A percentile compares a stretch with the other conserved stretches of the same genome.
Evolutionary conservation across 768 basidiomycete species (phyloP).

Genomic region (Podaxis sp.): DNA sequence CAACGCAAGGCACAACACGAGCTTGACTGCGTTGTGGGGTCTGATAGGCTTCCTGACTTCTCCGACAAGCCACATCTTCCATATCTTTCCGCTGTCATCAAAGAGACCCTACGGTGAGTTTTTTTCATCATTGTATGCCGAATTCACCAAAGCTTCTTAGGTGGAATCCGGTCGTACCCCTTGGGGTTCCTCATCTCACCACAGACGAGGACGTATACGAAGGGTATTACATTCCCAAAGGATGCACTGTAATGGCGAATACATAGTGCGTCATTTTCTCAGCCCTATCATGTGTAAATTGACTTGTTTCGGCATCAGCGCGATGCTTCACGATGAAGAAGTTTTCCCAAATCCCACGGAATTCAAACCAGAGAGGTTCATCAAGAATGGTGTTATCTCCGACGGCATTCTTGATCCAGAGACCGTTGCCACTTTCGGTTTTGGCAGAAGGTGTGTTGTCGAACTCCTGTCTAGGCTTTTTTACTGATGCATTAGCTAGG

Average conservation of each 20-base stretch:
- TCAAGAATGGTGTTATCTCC: slow-evolving; percentile 13
- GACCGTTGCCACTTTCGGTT: slow-evolving; percentile 19
- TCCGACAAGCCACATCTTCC: slow-evolving; percentile 19
- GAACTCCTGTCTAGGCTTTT: too few relatives aligned
- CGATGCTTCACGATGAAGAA: slow-evolving; percentile 20
- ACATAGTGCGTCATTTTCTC: slow-evolving; percentile 2
- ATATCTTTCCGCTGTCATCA: slow-evolving; percentile 22
- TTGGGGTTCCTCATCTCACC: slow-evolving; percentile 12
- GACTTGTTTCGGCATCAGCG: slow-evolving; percentile 12
- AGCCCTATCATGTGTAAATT: neutral
- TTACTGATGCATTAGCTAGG: slow-evolving; percentile 4
- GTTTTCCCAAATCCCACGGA: slow-evolving; percentile 18
- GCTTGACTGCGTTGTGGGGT: slow-evolving; percentile 22
- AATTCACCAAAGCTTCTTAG: neutral
- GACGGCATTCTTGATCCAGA: slow-evolving; percentile 16
- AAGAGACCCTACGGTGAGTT: slow-evolving; percentile 21
- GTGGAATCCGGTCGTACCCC: slow-evolving; percentile 12
- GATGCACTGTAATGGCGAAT: slow-evolving; percentile 8
- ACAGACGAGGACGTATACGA: slow-evolving; percentile 15
- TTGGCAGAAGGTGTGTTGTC: slow-evolving; percentile 18
- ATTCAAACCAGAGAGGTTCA: slow-evolving; percentile 21
- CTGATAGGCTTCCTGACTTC: slow-evolving; percentile 22
- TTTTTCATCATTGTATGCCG: neutral
- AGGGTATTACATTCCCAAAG: slow-evolving; percentile 16
- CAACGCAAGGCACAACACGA: slow-evolving; percentile 22